Conservation (phyloP, 1,284 basidiomycete genomes). For the Rhodotorula sp. region DNA sequence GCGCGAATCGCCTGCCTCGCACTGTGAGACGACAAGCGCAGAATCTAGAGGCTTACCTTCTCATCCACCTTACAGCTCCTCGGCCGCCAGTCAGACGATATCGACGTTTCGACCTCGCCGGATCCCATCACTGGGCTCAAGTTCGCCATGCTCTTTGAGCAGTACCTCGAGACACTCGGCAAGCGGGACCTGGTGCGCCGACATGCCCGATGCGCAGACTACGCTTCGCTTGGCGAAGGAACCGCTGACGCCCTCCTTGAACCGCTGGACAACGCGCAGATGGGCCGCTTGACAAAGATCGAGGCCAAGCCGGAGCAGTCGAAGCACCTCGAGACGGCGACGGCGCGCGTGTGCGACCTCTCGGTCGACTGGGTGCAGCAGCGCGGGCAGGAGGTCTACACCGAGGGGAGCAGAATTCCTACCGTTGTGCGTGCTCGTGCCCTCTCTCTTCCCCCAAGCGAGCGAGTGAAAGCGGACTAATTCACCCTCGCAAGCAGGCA, state of each 20-base stretch:
- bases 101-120: constrained; percentile 86
- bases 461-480: background rate
- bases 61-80: constrained; percentile 64
- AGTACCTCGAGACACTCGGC: constrained; percentile 61
- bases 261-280: constrained; percentile 12
- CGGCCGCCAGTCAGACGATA: constrained; percentile 79
- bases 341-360: constrained; percentile 77
- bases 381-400: constrained; percentile 84
- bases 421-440: constrained; percentile 62
- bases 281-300: constrained; percentile 65
- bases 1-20: no score
- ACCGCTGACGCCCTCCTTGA: background rate
- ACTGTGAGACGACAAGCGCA: no score
- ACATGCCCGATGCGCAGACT: background rate
- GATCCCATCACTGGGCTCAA: constrained; percentile 76
- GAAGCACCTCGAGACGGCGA: constrained; percentile 96
- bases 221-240: no score
- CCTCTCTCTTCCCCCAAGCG: no score
- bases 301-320: constrained; percentile 95
- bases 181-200: constrained; percentile 33
- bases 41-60: background rate
- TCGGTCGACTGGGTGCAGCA: constrained; percentile 96
- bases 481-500: constrained; percentile 56
- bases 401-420: constrained; percentile 83
- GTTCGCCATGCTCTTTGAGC: constrained; percentile 80